Evolutionary conservation across 768 basidiomycete species (phyloP), one percentile per base, ranked within the genome.

Genomic region (Calocybe cyanea): DNA sequence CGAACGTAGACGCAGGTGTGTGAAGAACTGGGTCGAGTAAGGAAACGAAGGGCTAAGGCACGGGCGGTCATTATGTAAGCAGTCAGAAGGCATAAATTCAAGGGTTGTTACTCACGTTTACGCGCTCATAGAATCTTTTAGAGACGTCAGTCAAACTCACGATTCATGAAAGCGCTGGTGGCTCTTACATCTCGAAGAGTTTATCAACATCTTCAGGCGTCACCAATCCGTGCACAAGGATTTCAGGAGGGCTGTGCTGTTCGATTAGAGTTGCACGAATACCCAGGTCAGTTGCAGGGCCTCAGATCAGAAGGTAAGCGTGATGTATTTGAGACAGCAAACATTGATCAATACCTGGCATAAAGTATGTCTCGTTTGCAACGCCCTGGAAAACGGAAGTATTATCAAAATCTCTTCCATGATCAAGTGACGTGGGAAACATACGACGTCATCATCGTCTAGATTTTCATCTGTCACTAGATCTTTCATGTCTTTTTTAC

Each of bases 1-100:
- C 78, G 54, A 88, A 91, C 8, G 86, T 88, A 2, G 80, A 76
- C 5, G 81, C 78, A 8, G 89, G 81, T 0, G 85, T 92, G 58
- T 94, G 92, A 13, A 94, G 69, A 5, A 79, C 81, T 8, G 83
- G 83, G 62, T 93, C 91, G 9, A 95, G 72, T 18, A 93, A 64
- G 2, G 86, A 86, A 14, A 93, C 75, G 53, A 81, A 82, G 1
- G 81, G 78, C 78, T 79, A 49, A 62, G 10, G 7, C 32, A 7
- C 15, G 25, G 37, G n/a, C 37, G 14, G 18, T n/a, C 25, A 11
- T 28, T 28, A 28, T 28, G 25, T 49, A 18, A 46, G 15, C 19
- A 13, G 15, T 28, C 36, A 8, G 21, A 37, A 20, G 30, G 31
- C 30, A 21, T 18, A n/a, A n/a, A 23, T 23, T 39, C 21, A 11